Conservation (phyloP, 2,329 filamentous ascomycete species). For the Westerdykella sp. region DNA sequence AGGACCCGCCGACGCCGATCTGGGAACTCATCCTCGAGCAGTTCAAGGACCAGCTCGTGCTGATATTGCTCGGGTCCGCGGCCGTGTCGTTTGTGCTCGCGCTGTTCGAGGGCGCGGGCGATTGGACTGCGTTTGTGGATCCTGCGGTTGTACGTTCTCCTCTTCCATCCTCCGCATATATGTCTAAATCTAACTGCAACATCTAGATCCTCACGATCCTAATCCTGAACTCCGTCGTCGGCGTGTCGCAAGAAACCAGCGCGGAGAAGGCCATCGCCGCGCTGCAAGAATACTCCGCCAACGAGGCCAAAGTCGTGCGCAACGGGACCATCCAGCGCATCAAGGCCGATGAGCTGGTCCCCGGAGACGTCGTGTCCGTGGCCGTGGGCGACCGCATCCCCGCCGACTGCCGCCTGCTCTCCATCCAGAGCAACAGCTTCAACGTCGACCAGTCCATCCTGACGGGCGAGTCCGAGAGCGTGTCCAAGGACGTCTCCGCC, state of each 20-base stretch:
- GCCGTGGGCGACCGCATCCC: slow-evolving; percentile 89
- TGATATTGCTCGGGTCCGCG: slow-evolving; percentile 89
- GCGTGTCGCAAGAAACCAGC: slow-evolving; percentile 96
- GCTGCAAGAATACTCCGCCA: slow-evolving; percentile 97
- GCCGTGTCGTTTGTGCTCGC: slow-evolving; percentile 90
- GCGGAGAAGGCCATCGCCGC: slow-evolving; percentile 98
- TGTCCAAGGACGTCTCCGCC: slow-evolving; percentile 68
- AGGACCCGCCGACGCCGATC: slow-evolving; percentile 90
- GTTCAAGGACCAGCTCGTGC: slow-evolving; percentile 97
- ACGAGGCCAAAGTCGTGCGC: slow-evolving; percentile 89
- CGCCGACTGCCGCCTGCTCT: slow-evolving; percentile 83
- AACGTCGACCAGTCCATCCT: slow-evolving; percentile 93
- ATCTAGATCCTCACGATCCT: slow-evolving; percentile 90
- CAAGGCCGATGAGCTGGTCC: slow-evolving; percentile 95
- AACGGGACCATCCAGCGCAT: slow-evolving; percentile 74
- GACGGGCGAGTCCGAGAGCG: slow-evolving; percentile 96
- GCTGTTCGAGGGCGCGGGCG: slow-evolving; percentile 85
- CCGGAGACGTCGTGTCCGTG: slow-evolving; percentile 84
- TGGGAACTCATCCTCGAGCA: slow-evolving; percentile 98
- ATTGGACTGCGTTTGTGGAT: slow-evolving; percentile 96
- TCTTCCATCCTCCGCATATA: slow-evolving; percentile 1
- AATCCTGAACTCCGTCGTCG: slow-evolving; percentile 92
- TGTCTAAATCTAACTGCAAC: slow-evolving; percentile 7
- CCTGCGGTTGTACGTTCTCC: slow-evolving; percentile 71
- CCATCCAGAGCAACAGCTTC: slow-evolving; percentile 96